A percentile compares a stretch with the other conserved stretches of the same genome.
Evolutionary conservation across 345 rosid genomes (phyloP).

Genomic region (Gossypium australe): DNA sequence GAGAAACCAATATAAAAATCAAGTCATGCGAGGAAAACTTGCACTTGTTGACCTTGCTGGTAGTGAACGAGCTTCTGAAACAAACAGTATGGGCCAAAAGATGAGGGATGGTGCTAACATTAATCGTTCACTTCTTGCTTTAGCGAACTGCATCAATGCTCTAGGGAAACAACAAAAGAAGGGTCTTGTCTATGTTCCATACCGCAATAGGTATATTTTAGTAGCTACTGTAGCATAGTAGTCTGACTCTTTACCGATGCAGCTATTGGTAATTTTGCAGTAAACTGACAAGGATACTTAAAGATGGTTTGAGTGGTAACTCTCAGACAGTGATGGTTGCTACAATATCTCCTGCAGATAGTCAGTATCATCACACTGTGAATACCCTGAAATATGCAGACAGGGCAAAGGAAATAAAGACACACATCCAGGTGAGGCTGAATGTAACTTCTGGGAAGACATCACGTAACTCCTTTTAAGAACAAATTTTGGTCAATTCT

Average conservation of each 20-base stretch:
- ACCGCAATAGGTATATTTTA: constrained; percentile 44
- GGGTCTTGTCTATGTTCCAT: constrained; percentile 98
- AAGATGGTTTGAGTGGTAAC: constrained; percentile 98
- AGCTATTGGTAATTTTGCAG: constrained; percentile 28
- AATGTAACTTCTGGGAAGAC: neutral
- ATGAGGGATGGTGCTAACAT: constrained; percentile 96
- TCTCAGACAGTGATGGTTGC: constrained; percentile 98
- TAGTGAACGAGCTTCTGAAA: constrained; percentile 95
- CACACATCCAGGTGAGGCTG: constrained; percentile 66
- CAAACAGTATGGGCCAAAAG: constrained; percentile 68
- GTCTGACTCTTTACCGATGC: neutral
- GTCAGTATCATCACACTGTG: constrained; percentile 72
- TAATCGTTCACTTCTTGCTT: constrained; percentile 36
- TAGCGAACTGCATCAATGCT: constrained; percentile 95
- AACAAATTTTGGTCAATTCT: neutral
- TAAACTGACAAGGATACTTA: constrained; percentile 87
- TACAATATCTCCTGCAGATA: constrained; percentile 54
- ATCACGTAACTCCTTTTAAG: neutral
- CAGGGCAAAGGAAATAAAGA: constrained; percentile 93
- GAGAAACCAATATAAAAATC: constrained; percentile 63
- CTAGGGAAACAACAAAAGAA: constrained; percentile 90
- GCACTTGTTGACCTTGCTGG: constrained; percentile 99
- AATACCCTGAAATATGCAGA: constrained; percentile 98
- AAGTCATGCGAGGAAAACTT: constrained; percentile 78
- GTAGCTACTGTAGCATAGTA: constrained; percentile 5